Base-by-base conservation (phyloP, 208 protist species). In the Balamuthia mandrillaris region DNA sequence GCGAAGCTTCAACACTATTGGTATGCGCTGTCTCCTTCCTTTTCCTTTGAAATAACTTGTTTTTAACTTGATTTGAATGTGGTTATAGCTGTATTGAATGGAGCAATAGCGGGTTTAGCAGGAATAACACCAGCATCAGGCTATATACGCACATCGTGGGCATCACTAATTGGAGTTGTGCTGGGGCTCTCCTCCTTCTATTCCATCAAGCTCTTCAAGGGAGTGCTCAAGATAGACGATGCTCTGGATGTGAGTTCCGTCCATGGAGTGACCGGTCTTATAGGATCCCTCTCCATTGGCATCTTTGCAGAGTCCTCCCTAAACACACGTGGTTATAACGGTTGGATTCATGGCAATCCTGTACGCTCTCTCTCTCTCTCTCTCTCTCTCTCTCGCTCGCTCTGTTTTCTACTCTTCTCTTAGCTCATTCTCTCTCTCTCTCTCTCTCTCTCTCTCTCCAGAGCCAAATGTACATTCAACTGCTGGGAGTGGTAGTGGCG, bases 51-150 rank as follows among this genome's bases (percentile, higher is more conserved):
- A n/a, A n/a, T n/a, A n/a, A n/a, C n/a, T n/a, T n/a, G n/a, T n/a
- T n/a, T n/a, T n/a, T n/a, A 14, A n/a, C 49, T n/a, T n/a, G n/a
- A n/a, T n/a, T n/a, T n/a, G n/a, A n/a, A n/a, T n/a, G n/a, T n/a
- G n/a, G n/a, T n/a, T n/a, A 31, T 52, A 2, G 72, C 65, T 1
- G 83, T 88, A 7, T 65, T 94, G 14, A 94, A 93, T 65, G 92
- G 92, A 77, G 85, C 37, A 51, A 88, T 95, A 85, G 88, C 89
- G 24, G 91, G 91, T 42, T 77, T 95, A 21, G 92, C 88, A 18
- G 91, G 87, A 56, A 89, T 95, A 31, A 95, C 92, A 10, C 90
- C 93, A 35, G 88, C 86, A 31, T 92, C 87, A 37, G 93, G 92
- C 37, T 95, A 89, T 85, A 89, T 94, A 24, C 84, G 81, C 51